Evolutionary conservation across 75 land plant genomes (phyloP), one percentile per base, ranked within the genome.

Genomic region (Cupressus sempervirens): DNA sequence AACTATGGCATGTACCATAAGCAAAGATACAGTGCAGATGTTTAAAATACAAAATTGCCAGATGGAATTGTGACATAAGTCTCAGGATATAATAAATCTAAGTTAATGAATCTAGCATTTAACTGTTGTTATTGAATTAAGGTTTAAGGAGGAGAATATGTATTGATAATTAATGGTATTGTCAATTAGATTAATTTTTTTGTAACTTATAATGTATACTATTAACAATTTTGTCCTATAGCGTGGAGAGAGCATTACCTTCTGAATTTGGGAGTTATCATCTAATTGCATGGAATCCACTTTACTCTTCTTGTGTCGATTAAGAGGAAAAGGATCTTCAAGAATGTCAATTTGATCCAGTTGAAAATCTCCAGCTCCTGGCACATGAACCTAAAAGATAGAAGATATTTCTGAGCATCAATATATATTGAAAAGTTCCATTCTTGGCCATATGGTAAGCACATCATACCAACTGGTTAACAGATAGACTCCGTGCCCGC

Each of bases 281-380:
- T 82, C 96, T 23, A 91, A 82, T 84, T 92, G 93, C 98, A 96
- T 96, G 18, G 81, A 20, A 74, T 92, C 88, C 65, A 36, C 76
- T 18, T 46, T 84, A 76, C 72, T 82, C 80, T 89, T 93, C 82
- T 62, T 82, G 10, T 89, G 89, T 53, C 84, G 87, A 86, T 88
- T 92, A 18, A 94, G 36, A 48, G 95, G 92, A 83, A 87, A 92
- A 26, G 98, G 99, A 88, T 98, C 99, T 80, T 96, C 94, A 36
- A 94, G 86, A 83, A 91, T 54, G 79, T 98, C 98, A 83, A 98
- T 89, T 86, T 93, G 91, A 79, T 77, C 76, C 26, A 98, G 76
- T 86, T 94, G 96, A 86, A 89, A 98, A 87, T 98, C 99, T 35
- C 99, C 99, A 15, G 91, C 91, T 34, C 99, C 98, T 77, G 99